phyloP scores from a whole-genome alignment of 2,329 filamentous ascomycete species.

The Sordariomycetes sp. region DNA sequence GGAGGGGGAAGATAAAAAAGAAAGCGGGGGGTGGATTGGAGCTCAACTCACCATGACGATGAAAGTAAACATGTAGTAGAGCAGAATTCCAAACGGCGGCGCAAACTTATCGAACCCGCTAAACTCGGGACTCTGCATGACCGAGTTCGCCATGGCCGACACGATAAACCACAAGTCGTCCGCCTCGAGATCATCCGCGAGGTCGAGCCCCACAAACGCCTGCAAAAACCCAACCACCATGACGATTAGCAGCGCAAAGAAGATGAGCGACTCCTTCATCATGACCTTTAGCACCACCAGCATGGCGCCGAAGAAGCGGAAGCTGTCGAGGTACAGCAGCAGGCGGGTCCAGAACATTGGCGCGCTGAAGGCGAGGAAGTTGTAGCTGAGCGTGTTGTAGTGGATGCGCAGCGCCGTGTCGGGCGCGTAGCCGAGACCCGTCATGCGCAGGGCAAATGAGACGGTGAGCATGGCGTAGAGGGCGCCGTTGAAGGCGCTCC shows the following conservation, averaged over 20 bases:
- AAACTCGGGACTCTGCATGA: slow-evolving; percentile 90
- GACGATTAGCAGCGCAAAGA: slow-evolving; percentile 80
- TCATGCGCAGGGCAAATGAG: slow-evolving; percentile 66
- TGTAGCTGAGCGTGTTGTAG: slow-evolving; percentile 78
- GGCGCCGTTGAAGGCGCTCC: slow-evolving; percentile 86
- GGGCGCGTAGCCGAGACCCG: slow-evolving; percentile 52
- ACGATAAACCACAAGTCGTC: slow-evolving; percentile 63
- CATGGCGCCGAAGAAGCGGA: slow-evolving; percentile 97
- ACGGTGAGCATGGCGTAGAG: slow-evolving; percentile 69
- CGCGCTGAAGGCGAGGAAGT: slow-evolving; percentile 83
- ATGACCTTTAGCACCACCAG: slow-evolving; percentile 90
- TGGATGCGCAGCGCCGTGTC: slow-evolving; percentile 28
- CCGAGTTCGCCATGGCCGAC: slow-evolving; percentile 73
- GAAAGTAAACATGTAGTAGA: slow-evolving; percentile 97
- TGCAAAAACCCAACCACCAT: slow-evolving; percentile 83
- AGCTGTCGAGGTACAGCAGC: slow-evolving; percentile 81
- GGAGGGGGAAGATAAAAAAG: accelerated
- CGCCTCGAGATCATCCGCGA: slow-evolving; percentile 58
- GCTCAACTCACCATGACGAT: slow-evolving; percentile 71
- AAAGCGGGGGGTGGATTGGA: too few relatives aligned
- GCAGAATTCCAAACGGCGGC: slow-evolving; percentile 82
- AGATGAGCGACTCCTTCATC: slow-evolving; percentile 91
- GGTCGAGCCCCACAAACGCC: slow-evolving; percentile 83
- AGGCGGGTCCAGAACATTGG: slow-evolving; percentile 96
- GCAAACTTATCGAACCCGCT: slow-evolving; percentile 78